A percentile compares a stretch with the other conserved stretches of the same genome.
phyloP scores from a whole-genome alignment of 1,284 basidiomycete species.

The Rhodotorula sp. region DNA sequence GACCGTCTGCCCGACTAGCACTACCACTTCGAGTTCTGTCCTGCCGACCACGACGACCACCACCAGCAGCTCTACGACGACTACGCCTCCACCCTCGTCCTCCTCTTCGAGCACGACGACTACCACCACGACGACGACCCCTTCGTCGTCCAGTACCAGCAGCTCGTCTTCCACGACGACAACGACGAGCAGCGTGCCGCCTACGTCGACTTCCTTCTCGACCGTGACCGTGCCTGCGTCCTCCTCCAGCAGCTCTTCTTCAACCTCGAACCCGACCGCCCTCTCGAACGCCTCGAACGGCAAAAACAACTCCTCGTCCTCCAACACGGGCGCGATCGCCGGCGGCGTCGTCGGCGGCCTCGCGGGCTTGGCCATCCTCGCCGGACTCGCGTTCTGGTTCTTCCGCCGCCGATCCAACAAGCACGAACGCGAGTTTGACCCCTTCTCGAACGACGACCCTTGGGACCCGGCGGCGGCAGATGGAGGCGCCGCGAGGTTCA shows the following conservation, averaged over 20 bases:
- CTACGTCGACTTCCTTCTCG: neutral
- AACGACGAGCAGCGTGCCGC: neutral
- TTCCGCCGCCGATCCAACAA: conserved; percentile 41
- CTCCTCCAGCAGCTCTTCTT: conserved; percentile 6
- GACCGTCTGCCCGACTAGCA: conserved; percentile 3
- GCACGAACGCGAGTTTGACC: conserved; percentile 10
- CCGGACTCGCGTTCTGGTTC: conserved; percentile 45
- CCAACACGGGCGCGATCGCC: conserved; percentile 49
- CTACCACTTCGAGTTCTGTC: neutral
- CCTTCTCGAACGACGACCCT: conserved; percentile 10
- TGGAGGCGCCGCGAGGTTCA: neutral
- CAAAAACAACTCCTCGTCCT: neutral
- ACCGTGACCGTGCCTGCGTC: conserved; percentile 2
- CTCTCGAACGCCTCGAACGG: neutral
- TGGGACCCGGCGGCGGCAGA: conserved; percentile 14
- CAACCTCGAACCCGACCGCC: conserved; percentile 6
- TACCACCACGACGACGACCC: conserved; percentile 7
- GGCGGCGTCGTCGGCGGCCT: conserved; percentile 50
- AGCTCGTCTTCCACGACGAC: neutral
- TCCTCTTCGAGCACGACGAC: conserved; percentile 6
- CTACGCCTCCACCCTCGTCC: conserved; percentile 3
- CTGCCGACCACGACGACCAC: conserved; percentile 1
- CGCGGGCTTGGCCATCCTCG: conserved; percentile 46
- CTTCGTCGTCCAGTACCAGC: neutral
- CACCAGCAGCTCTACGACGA: neutral